phyloP scores from a whole-genome alignment of 164 flowering plant species.

The Annona squamosa region DNA sequence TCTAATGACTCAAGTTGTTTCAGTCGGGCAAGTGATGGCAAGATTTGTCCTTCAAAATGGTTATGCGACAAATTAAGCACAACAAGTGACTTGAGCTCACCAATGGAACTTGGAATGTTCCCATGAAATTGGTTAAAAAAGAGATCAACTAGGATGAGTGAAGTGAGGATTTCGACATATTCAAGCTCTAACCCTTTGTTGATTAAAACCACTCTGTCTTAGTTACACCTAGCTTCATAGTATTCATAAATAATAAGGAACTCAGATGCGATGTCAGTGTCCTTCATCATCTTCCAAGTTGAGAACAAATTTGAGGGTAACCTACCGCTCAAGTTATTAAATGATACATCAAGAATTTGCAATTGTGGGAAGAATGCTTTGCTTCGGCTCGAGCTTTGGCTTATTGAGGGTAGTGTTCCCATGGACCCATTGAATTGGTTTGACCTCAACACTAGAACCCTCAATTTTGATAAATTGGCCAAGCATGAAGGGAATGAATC shows the following conservation, averaged over 20 bases:
- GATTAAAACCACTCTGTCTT: neutral
- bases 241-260: neutral
- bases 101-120: neutral
- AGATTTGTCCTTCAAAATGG: neutral
- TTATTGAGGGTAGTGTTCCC: neutral
- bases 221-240: too few relatives aligned
- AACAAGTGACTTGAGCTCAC: neutral
- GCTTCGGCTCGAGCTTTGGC: too few relatives aligned
- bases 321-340: neutral
- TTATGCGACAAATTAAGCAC: neutral
- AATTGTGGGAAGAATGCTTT: neutral
- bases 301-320: neutral
- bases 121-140: neutral
- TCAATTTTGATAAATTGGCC: neutral
- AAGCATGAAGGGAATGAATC: neutral
- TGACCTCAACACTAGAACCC: neutral
- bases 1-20: neutral
- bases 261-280: neutral
- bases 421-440: neutral
- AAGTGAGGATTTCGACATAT: neutral
- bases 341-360: neutral
- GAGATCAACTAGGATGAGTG: neutral
- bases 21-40: neutral
- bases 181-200: neutral
- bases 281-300: neutral